Conservation (phyloP, 2,329 filamentous ascomycete species). For the Cephalotrichum gorgonifer region DNA sequence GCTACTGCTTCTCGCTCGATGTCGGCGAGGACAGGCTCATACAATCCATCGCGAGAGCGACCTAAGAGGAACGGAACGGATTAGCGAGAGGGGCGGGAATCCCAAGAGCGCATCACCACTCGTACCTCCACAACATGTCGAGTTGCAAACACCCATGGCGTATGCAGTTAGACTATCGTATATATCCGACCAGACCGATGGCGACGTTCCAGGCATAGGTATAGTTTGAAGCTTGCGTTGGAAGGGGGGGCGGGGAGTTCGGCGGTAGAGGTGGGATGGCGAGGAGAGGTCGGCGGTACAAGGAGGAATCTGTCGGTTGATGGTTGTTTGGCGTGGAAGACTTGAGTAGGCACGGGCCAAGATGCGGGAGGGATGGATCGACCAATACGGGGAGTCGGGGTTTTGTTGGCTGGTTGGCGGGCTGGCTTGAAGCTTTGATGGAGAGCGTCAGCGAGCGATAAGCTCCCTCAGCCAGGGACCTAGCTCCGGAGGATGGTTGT, state of each 20-base stretch:
- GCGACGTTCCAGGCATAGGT: not conserved
- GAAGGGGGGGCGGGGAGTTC: not conserved
- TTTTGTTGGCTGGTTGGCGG: not conserved
- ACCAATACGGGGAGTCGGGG: not conserved
- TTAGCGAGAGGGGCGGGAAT: not conserved
- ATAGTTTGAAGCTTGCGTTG: not conserved
- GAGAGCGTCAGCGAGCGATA: not conserved
- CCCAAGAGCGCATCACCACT: not conserved
- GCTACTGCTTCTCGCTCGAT: slow-evolving; percentile 95
- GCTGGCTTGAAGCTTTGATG: not conserved
- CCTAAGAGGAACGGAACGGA: slow-evolving; percentile 32
- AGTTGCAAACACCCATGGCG: slow-evolving; percentile 53
- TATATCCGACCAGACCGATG: not conserved
- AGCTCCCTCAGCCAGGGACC: not conserved
- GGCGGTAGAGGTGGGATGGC: not conserved
- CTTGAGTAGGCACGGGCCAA: not conserved
- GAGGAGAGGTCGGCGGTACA: not conserved
- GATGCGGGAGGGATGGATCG: not conserved
- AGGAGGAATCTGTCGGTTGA: too few species aligned
- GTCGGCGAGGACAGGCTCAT: slow-evolving; percentile 83
- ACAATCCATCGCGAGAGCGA: slow-evolving; percentile 69
- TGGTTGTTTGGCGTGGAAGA: not conserved
- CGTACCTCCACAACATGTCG: slow-evolving; percentile 44
- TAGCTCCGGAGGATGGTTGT: not conserved
- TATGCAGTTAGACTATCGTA: not conserved